Evolutionary conservation across 140 eudicot genomes (phyloP), one percentile per base, ranked within the genome.

Genomic region (Erigeron philadelphicus): DNA sequence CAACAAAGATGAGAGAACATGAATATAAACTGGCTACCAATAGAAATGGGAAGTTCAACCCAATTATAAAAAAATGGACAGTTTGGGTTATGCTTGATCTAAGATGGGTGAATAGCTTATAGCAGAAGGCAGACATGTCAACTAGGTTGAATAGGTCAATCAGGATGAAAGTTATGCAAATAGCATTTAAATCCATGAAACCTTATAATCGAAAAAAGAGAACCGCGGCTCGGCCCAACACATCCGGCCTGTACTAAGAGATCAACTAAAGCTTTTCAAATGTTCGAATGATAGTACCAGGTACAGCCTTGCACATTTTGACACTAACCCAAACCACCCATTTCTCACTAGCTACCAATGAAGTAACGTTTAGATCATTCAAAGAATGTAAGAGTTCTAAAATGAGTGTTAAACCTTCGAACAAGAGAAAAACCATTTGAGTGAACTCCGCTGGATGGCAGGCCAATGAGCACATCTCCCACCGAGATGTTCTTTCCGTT

Each of bases 401-500:
- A 41, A 77, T 25, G 21, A 55, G 5, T 56, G 18, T 8, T 59
- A 56, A 68, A 88, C 95, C 95, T 92, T 83, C 95, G 78, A 43
- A 92, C 96, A 49, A 92, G 92, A 78, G 95, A 92, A 66, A 92
- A 86, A 1, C 96, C 95, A 67, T 88, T 86, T 45, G 96, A 86
- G 80, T 88, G 95, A 70, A 92, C 92, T 75, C 96, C 98, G 69
- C 95, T 83, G 7, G 96, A 92, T 19, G 92, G 95, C 25, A 84
- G 71, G 17, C 95, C 93, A 78, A 86, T 78, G 41, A 92, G 85
- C 40, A 84, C 88, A 70, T 88, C 95, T 42, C 95, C 93, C 17
- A 71, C 92, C 11, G 42, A 43, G 42, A 92, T 88, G 68, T 82
- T 86, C 55, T 86, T 84, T 23, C 96, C 91, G 53, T 91, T 86